Conservation (phyloP, 805 yeast species). For the Barnettozyma wickerhamii region DNA sequence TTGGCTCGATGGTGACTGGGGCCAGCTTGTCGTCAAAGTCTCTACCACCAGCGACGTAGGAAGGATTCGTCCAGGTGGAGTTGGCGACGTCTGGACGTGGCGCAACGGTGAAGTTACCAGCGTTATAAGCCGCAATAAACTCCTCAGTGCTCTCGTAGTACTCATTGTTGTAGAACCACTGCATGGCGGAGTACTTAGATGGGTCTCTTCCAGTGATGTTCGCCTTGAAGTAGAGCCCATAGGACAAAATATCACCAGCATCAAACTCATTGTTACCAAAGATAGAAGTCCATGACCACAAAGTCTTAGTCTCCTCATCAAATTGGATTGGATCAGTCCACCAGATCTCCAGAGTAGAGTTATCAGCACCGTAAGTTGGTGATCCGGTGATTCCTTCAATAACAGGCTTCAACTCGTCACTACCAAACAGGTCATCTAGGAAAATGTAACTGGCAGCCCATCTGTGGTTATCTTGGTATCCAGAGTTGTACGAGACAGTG, state of each 20-base stretch:
- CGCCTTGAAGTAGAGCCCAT: conserved; percentile 21
- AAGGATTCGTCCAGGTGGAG: conserved; percentile 9
- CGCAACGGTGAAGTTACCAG: conserved; percentile 16
- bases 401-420: conserved; percentile 8
- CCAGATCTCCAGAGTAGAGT: conserved; percentile 22
- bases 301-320: conserved; percentile 16
- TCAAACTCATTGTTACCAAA: conserved; percentile 18
- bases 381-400: conserved; percentile 18
- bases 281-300: conserved; percentile 18
- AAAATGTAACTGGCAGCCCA: conserved; percentile 9
- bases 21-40: conserved; percentile 23
- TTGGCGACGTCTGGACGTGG: conserved; percentile 12
- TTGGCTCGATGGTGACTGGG: conserved; percentile 24
- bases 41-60: conserved; percentile 17
- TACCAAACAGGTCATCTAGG: conserved; percentile 10
- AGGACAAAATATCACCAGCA: conserved; percentile 22
- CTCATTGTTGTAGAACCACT: conserved; percentile 23
- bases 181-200: conserved; percentile 10
- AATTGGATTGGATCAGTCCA: conserved; percentile 21
- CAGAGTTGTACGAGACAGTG: conserved; percentile 16
- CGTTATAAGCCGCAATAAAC: conserved; percentile 22
- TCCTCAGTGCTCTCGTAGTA: conserved; percentile 23
- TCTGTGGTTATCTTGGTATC: conserved; percentile 21
- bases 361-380: conserved; percentile 18
- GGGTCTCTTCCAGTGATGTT: conserved; percentile 23